phyloP scores from a whole-genome alignment of 2,329 filamentous ascomycete genomes.

The Hymenoscyphus infarciens region DNA sequence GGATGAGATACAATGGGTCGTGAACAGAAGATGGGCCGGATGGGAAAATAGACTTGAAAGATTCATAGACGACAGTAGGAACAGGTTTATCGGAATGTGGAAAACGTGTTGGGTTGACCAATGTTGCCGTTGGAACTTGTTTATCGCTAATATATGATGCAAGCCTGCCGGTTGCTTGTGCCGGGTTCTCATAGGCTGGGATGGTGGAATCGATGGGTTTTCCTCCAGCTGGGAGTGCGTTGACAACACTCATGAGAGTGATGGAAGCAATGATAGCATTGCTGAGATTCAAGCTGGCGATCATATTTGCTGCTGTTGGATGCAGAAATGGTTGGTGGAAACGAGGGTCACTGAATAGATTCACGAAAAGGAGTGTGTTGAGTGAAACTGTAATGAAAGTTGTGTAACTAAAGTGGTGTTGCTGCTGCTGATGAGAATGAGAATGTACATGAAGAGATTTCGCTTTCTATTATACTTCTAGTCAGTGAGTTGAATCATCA shows the following conservation, averaged over 20 bases:
- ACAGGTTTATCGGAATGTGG: not conserved
- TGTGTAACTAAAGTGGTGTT: no score
- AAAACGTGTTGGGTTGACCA: not conserved
- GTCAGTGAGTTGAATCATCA: not conserved
- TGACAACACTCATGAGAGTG: not conserved
- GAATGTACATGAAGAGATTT: not conserved
- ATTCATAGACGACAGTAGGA: not conserved
- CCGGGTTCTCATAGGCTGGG: no score
- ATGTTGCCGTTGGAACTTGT: not conserved
- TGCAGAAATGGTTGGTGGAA: not conserved
- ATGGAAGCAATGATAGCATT: not conserved
- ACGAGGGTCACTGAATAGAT: not conserved
- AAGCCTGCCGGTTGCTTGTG: no score
- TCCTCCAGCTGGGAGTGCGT: not conserved
- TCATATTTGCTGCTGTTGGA: not conserved
- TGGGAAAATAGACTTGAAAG: not conserved
- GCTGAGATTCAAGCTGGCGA: not conserved
- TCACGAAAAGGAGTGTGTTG: not conserved
- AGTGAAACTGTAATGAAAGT: not conserved
- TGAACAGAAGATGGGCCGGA: no score
- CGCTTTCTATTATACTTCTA: not conserved
- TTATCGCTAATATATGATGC: not conserved
- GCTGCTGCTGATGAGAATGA: no score
- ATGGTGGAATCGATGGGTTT: not conserved
- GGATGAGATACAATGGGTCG: not conserved